Percentiles rank a stretch among this genome's conserved stretches.
phyloP scores from a whole-genome alignment of 805 yeast genomes.

The Yarrowia deformans region DNA sequence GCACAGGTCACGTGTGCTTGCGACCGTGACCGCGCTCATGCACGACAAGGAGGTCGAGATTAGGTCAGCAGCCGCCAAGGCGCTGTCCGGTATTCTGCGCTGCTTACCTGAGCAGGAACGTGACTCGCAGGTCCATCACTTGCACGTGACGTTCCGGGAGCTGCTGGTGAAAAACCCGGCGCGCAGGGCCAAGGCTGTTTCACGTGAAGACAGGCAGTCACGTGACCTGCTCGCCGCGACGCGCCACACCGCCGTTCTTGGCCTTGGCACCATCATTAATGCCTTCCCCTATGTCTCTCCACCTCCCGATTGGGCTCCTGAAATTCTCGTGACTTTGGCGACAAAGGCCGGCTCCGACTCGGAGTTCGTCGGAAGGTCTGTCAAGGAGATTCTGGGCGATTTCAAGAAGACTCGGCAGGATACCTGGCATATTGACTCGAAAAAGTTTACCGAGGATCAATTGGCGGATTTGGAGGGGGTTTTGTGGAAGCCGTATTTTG shows the following conservation, averaged over 20 bases:
- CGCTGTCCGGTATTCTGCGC: conserved; percentile 84
- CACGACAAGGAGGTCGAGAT: conserved; percentile 74
- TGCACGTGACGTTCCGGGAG: conserved; percentile 54
- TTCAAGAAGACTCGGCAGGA: conserved; percentile 93
- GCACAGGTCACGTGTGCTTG: conserved; percentile 61
- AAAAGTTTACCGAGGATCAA: conserved; percentile 76
- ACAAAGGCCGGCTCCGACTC: conserved; percentile 72
- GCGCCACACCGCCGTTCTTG: conserved; percentile 86
- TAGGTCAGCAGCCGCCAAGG: conserved; percentile 72
- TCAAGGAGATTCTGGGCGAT: conserved; percentile 78
- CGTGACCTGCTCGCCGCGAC: conserved; percentile 36
- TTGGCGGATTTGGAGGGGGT: conserved; percentile 94
- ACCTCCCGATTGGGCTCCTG: conserved; percentile 89
- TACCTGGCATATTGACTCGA: conserved; percentile 92
- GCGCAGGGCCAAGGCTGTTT: not conserved
- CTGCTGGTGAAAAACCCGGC: conserved; percentile 25
- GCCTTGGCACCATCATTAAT: conserved; percentile 83
- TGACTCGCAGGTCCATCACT: conserved; percentile 51
- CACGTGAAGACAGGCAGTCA: conserved; percentile 15
- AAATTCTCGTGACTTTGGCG: conserved; percentile 71
- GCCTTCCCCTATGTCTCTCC: conserved; percentile 94
- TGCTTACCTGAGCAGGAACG: conserved; percentile 58
- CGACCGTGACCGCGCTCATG: conserved; percentile 60
- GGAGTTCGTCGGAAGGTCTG: conserved; percentile 82
- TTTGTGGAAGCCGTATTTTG: conserved; percentile 88